Percentiles rank a stretch among this genome's conserved stretches.
Evolutionary conservation across 176 grass and related monocot species (phyloP).

Genomic region (Cocos nucifera): DNA sequence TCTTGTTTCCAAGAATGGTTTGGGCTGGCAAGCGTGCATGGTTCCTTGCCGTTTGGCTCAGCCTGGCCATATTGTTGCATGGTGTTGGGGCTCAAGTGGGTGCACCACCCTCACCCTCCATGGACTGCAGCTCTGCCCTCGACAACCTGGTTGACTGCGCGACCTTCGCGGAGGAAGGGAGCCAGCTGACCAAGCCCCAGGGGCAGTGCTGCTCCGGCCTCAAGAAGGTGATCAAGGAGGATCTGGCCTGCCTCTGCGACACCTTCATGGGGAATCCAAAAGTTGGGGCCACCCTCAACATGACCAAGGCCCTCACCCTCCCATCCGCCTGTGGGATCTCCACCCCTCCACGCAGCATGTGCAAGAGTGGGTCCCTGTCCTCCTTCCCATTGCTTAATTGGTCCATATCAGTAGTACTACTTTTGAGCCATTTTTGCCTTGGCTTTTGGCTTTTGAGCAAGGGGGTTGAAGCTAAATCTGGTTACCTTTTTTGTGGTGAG

Average conservation of each 20-base stretch:
- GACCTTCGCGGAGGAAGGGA: conserved; percentile 19
- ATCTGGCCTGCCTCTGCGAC: conserved; percentile 36
- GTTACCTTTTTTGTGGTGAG: neutral
- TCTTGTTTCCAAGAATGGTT: too few species aligned
- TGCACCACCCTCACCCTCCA: conserved; percentile 11
- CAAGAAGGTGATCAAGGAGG: neutral
- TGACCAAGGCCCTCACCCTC: conserved; percentile 41
- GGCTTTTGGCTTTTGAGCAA: neutral
- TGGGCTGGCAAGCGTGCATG: too few species aligned
- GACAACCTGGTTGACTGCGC: conserved; percentile 16
- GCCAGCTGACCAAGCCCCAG: conserved; percentile 17
- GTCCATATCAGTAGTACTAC: neutral
- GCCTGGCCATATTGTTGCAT: neutral
- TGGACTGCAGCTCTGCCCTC: conserved; percentile 25
- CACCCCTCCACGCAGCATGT: conserved; percentile 33
- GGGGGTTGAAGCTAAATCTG: too few species aligned
- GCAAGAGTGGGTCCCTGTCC: conserved; percentile 36
- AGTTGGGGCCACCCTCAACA: conserved; percentile 21
- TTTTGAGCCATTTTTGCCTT: neutral
- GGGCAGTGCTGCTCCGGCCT: conserved; percentile 26
- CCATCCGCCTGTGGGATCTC: conserved; percentile 42
- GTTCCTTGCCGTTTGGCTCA: too few species aligned
- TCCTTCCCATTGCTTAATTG: neutral
- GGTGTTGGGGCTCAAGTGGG: conserved; percentile 1
- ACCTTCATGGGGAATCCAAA: conserved; percentile 15